Evolutionary conservation across 2,329 filamentous ascomycete genomes (phyloP), one percentile per base, ranked within the genome.

Genomic region (Colletotrichum navitas): DNA sequence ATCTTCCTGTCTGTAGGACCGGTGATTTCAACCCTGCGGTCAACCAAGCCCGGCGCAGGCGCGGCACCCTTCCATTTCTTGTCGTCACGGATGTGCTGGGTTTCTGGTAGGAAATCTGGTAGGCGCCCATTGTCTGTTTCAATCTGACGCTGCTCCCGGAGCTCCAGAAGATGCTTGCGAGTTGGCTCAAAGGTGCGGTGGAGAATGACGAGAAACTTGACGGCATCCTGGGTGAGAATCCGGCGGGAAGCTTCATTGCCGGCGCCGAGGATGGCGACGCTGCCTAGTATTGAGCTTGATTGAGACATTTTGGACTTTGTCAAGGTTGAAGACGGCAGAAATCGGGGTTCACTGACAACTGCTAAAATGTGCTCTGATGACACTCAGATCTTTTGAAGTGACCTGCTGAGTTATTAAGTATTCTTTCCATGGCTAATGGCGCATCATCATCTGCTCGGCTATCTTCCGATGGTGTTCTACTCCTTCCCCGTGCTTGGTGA

Each of bases 1-100:
- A 97, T 97, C 87, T 97, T 97, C 75, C 94, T 88, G 83, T 97
- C 94, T 4, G 93, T 96, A 0, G 94, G 94, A 7, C 94, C 94
- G 4, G 94, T 97, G 78, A 97, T 97, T 85, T 97, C 94, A 26
- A 96, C 92, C 74, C 94, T 89, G 74, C 94, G 90, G 84, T 97
- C 94, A 45, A 95, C 89, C 58, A 97, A 87, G 68, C 94, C 94
- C 0, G 94, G 94, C 8, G 94, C 94, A 18, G 94, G 94, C 56
- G 91, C 89, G 51, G 94, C 93, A 73, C 93, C 94, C 83, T 90
- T 94, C 94, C 94, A 97, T 76, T 93, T 89, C 81, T 92, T 90
- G 81, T 95, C 92, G 77, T 97, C 94, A 78, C 94, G 93, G 81
- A 97, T 94, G 85, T 94, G 91, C 84, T 89, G 93, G 66, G 94